Evolutionary conservation across 179 eudicot species (phyloP).

Genomic region (Beta corolliflora): DNA sequence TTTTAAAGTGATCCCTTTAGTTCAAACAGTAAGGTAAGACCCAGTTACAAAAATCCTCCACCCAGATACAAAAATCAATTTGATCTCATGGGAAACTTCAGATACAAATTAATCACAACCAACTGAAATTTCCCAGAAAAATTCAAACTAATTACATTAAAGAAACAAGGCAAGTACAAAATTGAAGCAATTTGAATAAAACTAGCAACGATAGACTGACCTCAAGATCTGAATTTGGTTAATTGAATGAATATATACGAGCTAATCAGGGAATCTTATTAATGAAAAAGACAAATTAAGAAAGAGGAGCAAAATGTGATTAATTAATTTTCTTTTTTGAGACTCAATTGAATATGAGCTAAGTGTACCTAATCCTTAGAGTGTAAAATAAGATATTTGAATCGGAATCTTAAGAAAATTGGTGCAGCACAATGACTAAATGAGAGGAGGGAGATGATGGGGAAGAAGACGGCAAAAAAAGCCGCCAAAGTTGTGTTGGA

Average conservation of each 20-base stretch:
- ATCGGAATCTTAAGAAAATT: too few relatives aligned
- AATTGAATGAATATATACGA: neutral
- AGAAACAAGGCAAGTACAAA: neutral
- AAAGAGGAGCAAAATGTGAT: neutral
- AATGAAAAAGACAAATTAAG: neutral
- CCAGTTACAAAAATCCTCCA: too few relatives aligned
- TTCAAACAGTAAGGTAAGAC: too few relatives aligned
- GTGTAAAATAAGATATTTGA: too few relatives aligned
- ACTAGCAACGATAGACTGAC: conserved; percentile 6
- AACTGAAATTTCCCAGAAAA: neutral
- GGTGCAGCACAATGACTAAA: too few relatives aligned
- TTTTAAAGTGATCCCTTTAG: too few relatives aligned
- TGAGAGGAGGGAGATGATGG: too few relatives aligned
- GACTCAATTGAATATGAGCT: neutral
- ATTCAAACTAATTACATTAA: neutral
- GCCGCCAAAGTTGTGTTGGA: too few relatives aligned
- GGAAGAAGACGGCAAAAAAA: too few relatives aligned
- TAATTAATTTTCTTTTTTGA: neutral
- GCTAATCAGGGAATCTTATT: neutral
- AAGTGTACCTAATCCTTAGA: too few relatives aligned
- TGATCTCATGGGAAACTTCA: conserved; percentile 2
- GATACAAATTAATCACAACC: conserved; percentile 2
- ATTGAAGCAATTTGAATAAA: neutral
- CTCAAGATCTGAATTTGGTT: conserved; percentile 21
- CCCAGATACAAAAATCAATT: neutral